phyloP scores from a whole-genome alignment of 495 filamentous ascomycete species.

The Aspergillus haitiensis region DNA sequence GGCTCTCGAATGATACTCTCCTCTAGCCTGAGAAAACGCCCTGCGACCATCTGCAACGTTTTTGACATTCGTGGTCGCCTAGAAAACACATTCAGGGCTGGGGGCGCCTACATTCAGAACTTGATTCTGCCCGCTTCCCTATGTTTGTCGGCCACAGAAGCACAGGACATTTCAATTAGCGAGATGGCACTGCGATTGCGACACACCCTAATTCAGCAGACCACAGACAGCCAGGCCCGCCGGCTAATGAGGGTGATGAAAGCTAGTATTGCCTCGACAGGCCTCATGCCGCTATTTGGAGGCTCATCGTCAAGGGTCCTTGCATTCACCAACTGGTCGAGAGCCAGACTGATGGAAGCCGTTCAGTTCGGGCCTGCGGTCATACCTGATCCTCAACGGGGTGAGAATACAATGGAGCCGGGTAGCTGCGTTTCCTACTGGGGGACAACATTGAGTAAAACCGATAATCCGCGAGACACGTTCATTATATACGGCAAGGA shows the following conservation, averaged over 20 bases:
- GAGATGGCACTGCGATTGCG: background rate
- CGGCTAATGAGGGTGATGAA: background rate
- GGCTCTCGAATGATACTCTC: background rate
- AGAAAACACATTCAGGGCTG: background rate
- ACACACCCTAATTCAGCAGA: background rate
- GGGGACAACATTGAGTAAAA: background rate
- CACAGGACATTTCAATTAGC: background rate
- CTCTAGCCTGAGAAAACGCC: too few relatives aligned
- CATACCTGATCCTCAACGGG: background rate
- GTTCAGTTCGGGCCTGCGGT: background rate
- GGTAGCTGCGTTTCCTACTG: background rate
- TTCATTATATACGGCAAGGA: conserved; percentile 6
- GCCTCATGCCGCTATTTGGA: background rate
- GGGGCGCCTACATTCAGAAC: background rate
- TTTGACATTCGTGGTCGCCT: background rate
- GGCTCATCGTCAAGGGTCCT: background rate
- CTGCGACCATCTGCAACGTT: background rate
- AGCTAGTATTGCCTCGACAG: background rate
- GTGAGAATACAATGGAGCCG: background rate
- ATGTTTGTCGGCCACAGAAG: background rate
- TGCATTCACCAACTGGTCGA: background rate
- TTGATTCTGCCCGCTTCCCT: background rate
- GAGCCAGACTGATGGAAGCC: background rate
- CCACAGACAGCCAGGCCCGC: background rate
- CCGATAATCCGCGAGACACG: background rate